These are phyloP conservation scores for Bacidia gigantensis DNA, from an alignment of 495 filamentous ascomycete species.

Conservation along the genomic window DNA sequence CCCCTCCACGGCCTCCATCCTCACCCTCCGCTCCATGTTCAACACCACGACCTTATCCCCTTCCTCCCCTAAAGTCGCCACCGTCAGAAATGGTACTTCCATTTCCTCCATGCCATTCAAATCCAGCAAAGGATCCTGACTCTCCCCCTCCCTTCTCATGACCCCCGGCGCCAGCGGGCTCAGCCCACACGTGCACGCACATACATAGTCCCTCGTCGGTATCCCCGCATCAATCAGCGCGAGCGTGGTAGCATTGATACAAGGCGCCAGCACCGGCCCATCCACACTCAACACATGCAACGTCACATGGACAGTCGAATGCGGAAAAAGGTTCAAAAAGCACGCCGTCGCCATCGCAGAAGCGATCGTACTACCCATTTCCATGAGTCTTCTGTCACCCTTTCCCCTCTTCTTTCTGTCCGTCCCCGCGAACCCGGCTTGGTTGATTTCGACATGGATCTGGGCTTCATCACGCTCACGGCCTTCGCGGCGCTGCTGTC, in stretches of 20 bases:
- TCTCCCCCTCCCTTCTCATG: constrained; percentile 40
- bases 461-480: constrained; percentile 40
- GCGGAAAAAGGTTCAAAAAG: constrained; percentile 78
- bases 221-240: constrained; percentile 90
- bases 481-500: constrained; percentile 26
- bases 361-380: constrained; percentile 64
- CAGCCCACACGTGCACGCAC: constrained; percentile 75
- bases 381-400: constrained; percentile 64
- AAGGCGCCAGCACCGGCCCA: constrained; percentile 76
- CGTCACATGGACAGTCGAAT: constrained; percentile 67
- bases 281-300: constrained; percentile 84
- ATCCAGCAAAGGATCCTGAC: constrained; percentile 79
- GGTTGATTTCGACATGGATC: constrained; percentile 67
- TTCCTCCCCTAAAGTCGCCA: constrained; percentile 54
- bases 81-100: constrained; percentile 78
- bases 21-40: constrained; percentile 72
- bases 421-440: constrained; percentile 77
- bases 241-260: constrained; percentile 82
- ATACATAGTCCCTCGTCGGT: constrained; percentile 81
- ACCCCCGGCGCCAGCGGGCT: constrained; percentile 47
- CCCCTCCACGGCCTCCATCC: constrained; percentile 64
- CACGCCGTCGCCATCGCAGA: constrained; percentile 58
- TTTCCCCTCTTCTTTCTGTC: constrained; percentile 61
- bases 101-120: constrained; percentile 75
- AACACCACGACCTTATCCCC: constrained; percentile 64